A percentile compares a stretch with the other conserved stretches of the same genome.
Conservation (phyloP, 148 eudicot species). For the Oxyria digyna region DNA sequence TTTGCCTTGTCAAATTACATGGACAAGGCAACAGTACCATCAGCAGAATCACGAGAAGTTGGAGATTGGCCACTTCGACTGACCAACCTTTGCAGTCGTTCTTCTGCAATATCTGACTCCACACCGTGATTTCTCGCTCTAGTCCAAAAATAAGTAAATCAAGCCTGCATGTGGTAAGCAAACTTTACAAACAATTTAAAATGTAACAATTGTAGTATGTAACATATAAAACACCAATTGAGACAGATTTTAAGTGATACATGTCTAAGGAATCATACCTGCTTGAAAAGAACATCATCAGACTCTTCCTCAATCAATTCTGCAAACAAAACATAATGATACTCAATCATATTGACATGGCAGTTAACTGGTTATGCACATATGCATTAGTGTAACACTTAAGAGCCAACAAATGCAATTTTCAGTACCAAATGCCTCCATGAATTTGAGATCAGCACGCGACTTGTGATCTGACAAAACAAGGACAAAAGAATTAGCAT, state of each 20-base stretch:
- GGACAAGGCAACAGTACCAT: too few species aligned
- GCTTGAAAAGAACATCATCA: slow-evolving; percentile 87
- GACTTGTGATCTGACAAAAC: slow-evolving; percentile 53
- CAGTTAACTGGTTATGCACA: too few species aligned
- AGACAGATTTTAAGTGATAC: too few species aligned
- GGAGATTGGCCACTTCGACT: slow-evolving; percentile 52
- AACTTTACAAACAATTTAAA: too few species aligned
- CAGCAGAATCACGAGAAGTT: slow-evolving; percentile 66
- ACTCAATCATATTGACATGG: neutral
- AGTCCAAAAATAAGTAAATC: slow-evolving; percentile 76
- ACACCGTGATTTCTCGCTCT: slow-evolving; percentile 66
- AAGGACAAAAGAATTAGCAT: slow-evolving; percentile 9
- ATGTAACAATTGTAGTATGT: too few species aligned
- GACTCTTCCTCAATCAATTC: slow-evolving; percentile 75
- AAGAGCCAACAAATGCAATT: neutral
- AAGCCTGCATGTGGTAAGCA: slow-evolving; percentile 45
- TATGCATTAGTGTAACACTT: too few species aligned
- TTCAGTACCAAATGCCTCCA: slow-evolving; percentile 76
- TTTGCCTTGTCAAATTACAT: too few species aligned
- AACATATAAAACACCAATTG: too few species aligned
- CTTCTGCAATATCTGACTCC: slow-evolving; percentile 77
- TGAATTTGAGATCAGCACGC: slow-evolving; percentile 50
- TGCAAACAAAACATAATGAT: slow-evolving; percentile 25
- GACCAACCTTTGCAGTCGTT: slow-evolving; percentile 53
- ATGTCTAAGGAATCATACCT: slow-evolving; percentile 38